Conservation (phyloP, 345 rosid species). For the Toxicodendron radicans region DNA sequence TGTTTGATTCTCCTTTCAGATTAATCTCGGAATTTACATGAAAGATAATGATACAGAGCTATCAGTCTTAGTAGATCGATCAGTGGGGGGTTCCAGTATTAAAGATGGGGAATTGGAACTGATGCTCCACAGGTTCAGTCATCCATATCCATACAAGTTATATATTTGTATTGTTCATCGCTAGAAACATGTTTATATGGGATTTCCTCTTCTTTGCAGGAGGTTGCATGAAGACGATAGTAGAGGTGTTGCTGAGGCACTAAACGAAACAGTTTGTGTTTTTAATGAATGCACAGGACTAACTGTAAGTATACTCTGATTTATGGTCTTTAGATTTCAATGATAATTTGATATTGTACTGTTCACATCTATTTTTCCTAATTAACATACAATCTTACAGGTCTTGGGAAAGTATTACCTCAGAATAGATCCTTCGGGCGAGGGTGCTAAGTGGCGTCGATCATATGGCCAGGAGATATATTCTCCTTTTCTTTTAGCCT, state of each 20-base stretch:
- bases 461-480: constrained; percentile 29
- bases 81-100: constrained; percentile 67
- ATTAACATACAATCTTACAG: constrained; percentile 2
- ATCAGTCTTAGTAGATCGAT: constrained; percentile 62
- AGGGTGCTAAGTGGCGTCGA: constrained; percentile 33
- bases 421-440: constrained; percentile 23
- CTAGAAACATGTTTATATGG: neutral
- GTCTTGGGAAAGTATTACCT: constrained; percentile 19
- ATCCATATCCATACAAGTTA: neutral
- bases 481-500: constrained; percentile 29
- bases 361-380: constrained; percentile 1
- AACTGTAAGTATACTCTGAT: constrained; percentile 41
- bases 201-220: constrained; percentile 34
- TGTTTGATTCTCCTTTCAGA: constrained; percentile 29
- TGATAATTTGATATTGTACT: neutral
- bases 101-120: constrained; percentile 70
- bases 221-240: constrained; percentile 63
- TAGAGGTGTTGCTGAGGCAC: constrained; percentile 67
- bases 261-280: constrained; percentile 65
- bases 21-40: constrained; percentile 58
- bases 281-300: constrained; percentile 53
- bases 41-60: constrained; percentile 54
- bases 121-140: constrained; percentile 63
- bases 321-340: neutral
- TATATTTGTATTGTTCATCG: neutral